Conservation (phyloP, 2,329 filamentous ascomycete genomes). For the Penicillium thymicola region DNA sequence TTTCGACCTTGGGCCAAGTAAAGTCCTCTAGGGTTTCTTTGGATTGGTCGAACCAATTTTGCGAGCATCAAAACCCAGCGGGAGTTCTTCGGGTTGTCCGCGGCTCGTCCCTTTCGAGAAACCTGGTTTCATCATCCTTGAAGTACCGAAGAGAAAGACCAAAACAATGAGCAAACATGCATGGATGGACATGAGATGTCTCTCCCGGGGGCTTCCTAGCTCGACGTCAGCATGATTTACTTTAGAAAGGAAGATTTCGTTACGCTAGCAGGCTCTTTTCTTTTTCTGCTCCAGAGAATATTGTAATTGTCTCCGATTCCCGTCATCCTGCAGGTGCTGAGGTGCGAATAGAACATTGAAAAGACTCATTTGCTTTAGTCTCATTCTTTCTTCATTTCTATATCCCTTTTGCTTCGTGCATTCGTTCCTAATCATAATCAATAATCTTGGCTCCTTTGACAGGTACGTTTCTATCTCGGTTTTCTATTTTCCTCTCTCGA, state of each 20-base stretch:
- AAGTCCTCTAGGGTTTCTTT: slow-evolving; percentile 4
- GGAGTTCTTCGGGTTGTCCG: slow-evolving; percentile 11
- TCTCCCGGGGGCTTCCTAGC: slow-evolving; percentile 18
- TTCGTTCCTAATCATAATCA: background rate
- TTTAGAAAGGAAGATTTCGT: background rate
- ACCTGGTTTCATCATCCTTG: background rate
- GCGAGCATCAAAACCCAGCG: slow-evolving; percentile 24
- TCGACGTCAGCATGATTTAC: slow-evolving; percentile 36
- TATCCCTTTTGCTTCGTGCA: background rate
- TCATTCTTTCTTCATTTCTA: background rate
- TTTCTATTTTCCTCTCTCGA: background rate
- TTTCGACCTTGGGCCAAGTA: background rate
- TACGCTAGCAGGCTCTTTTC: background rate
- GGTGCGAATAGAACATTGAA: background rate
- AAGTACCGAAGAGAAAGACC: background rate
- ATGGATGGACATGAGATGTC: background rate
- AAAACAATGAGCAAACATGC: background rate
- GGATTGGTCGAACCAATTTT: slow-evolving; percentile 14
- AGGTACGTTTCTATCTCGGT: background rate
- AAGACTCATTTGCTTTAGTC: background rate
- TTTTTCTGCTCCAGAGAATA: background rate
- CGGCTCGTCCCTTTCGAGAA: background rate
- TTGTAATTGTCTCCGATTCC: background rate
- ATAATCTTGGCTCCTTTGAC: background rate
- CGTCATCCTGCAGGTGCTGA: background rate